Evolutionary conservation across 2,329 filamentous ascomycete species (phyloP).

Genomic region (Calonectria hawksworthii): DNA sequence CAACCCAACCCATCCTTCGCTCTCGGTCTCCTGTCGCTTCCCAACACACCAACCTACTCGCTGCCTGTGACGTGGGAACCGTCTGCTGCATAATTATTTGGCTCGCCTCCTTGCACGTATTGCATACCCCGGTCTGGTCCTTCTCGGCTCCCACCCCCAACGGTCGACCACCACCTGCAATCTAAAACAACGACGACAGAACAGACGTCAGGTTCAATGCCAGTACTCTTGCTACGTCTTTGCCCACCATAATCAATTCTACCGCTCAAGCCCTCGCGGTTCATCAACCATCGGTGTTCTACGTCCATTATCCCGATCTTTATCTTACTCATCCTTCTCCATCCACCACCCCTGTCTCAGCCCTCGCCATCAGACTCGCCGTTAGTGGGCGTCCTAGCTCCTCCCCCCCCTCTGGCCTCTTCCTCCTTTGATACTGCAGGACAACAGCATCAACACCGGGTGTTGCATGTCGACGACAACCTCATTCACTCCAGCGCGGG

Average conservation of each 20-base stretch:
- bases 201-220: not conserved
- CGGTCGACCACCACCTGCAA: slow-evolving; percentile 16
- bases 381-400: slow-evolving; percentile 29
- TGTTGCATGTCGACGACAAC: slow-evolving; percentile 42
- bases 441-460: not conserved
- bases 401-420: slow-evolving; percentile 32
- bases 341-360: slow-evolving; percentile 17
- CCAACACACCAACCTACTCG: not conserved
- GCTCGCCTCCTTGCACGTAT: slow-evolving; percentile 9
- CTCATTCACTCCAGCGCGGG: slow-evolving; percentile 11
- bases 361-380: slow-evolving; percentile 25
- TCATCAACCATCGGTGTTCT: not conserved
- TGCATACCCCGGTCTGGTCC: slow-evolving; percentile 10
- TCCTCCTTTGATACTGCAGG: slow-evolving; percentile 31
- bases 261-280: not conserved
- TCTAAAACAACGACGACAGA: slow-evolving; percentile 8
- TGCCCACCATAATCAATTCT: not conserved
- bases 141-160: slow-evolving; percentile 8
- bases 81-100: slow-evolving; percentile 14
- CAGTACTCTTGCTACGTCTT: not conserved
- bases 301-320: not conserved
- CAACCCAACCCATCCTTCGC: slow-evolving; percentile 3
- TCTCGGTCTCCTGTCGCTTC: not conserved
- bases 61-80: slow-evolving; percentile 1
- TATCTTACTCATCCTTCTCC: slow-evolving; percentile 34